phyloP scores from a whole-genome alignment of 2,329 filamentous ascomycete genomes.

The Delphinella strobiligena region DNA sequence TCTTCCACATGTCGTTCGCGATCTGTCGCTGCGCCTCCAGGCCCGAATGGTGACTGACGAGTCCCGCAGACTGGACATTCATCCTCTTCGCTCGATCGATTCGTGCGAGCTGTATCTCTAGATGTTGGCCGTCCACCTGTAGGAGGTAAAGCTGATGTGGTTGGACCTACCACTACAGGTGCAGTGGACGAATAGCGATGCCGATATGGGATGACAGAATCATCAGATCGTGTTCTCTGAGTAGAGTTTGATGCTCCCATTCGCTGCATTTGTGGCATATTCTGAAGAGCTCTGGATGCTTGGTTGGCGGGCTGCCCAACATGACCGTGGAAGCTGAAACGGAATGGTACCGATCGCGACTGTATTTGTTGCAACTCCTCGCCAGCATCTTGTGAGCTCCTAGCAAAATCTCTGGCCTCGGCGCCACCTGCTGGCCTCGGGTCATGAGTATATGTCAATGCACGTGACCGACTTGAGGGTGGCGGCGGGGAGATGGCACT shows the following conservation, averaged over 20 bases:
- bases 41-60: conserved; percentile 43
- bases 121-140: background rate
- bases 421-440: background rate
- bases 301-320: background rate
- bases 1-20: conserved; percentile 12
- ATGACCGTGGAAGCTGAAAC: background rate
- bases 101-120: background rate
- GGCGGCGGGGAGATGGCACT: conserved; percentile 3
- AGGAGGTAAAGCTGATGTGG: background rate
- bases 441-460: conserved; percentile 5
- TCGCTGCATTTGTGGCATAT: background rate
- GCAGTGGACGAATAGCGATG: conserved; percentile 1
- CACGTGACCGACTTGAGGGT: conserved; percentile 10
- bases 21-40: conserved; percentile 5
- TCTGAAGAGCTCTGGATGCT: background rate
- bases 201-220: conserved; percentile 1
- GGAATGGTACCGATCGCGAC: background rate
- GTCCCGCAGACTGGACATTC: conserved; percentile 67
- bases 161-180: background rate
- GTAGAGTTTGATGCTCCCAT: background rate
- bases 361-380: background rate
- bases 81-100: conserved; percentile 57
- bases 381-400: background rate
- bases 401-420: background rate
- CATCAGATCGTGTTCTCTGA: conserved; percentile 4